A percentile compares a stretch with the other conserved stretches of the same genome.
phyloP scores from a whole-genome alignment of 345 rosid species.

The Citrus hindsii region DNA sequence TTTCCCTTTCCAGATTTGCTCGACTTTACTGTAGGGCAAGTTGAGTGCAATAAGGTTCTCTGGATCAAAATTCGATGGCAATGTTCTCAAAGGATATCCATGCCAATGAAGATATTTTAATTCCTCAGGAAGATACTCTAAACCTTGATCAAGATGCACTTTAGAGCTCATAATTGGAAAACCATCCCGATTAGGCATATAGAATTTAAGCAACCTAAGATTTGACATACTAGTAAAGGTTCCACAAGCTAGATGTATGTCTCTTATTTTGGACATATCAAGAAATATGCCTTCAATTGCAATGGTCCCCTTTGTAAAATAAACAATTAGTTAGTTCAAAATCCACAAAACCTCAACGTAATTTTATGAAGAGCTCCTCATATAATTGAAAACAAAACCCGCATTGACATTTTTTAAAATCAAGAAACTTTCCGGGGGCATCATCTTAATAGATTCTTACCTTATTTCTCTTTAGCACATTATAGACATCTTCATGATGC shows the following conservation, averaged over 20 bases:
- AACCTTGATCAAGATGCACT: not conserved
- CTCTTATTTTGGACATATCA: not conserved
- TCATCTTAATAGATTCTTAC: not conserved
- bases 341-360: no score
- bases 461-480: slow-evolving; percentile 9
- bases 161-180: not conserved
- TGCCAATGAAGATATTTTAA: not conserved
- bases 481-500: slow-evolving; percentile 4
- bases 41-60: not conserved
- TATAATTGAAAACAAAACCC: no score
- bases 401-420: no score
- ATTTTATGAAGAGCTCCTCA: no score
- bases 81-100: not conserved
- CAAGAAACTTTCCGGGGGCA: no score
- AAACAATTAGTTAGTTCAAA: no score
- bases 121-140: not conserved
- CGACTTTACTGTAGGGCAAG: not conserved
- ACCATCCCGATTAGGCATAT: not conserved
- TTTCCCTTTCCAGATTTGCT: not conserved
- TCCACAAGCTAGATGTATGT: not conserved
- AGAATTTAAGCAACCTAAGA: not conserved
- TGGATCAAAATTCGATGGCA: not conserved
- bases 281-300: not conserved
- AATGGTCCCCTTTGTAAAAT: no score
- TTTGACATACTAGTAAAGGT: not conserved